Percentiles rank a stretch among this genome's conserved stretches.
phyloP scores from a whole-genome alignment of 768 basidiomycete genomes.

The Lentinus brumalis region DNA sequence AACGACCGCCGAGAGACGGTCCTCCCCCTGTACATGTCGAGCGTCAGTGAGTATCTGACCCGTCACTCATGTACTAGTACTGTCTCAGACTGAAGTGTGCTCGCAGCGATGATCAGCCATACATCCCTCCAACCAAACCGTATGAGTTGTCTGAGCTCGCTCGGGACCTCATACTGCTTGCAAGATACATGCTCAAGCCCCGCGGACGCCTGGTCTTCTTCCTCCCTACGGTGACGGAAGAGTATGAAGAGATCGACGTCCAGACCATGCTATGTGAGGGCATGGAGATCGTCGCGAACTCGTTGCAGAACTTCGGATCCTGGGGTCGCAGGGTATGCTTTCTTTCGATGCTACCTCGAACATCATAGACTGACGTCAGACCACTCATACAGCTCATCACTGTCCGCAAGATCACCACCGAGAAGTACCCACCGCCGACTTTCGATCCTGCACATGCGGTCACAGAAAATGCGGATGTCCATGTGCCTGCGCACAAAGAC shows the following conservation, averaged over 20 bases:
- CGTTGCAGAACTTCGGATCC: conserved; percentile 89
- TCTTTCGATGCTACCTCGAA: neutral
- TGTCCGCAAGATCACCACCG: conserved; percentile 66
- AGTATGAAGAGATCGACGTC: conserved; percentile 88
- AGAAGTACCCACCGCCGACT: conserved; percentile 51
- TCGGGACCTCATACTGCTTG: conserved; percentile 75
- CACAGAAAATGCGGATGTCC: conserved; percentile 26
- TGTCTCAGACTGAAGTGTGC: neutral
- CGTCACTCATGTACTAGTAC: neutral
- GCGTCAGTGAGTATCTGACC: conserved; percentile 43
- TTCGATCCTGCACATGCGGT: conserved; percentile 44
- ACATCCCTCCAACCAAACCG: conserved; percentile 87
- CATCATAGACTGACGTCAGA: neutral
- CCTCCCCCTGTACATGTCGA: conserved; percentile 22
- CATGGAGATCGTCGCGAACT: conserved; percentile 87
- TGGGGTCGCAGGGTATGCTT: conserved; percentile 87
- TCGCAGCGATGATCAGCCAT: conserved; percentile 60
- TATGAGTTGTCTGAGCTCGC: conserved; percentile 90
- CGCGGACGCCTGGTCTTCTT: conserved; percentile 93
- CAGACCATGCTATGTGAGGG: conserved; percentile 77
- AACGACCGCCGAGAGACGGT: conserved; percentile 38
- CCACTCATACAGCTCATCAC: conserved; percentile 79
- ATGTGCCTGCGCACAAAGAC: conserved; percentile 82
- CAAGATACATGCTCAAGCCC: conserved; percentile 83
- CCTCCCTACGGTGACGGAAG: conserved; percentile 88